These are phyloP conservation scores for Durusdinium trenchii DNA, from an alignment of 73 alveolate species.

Conservation along the genomic window DNA sequence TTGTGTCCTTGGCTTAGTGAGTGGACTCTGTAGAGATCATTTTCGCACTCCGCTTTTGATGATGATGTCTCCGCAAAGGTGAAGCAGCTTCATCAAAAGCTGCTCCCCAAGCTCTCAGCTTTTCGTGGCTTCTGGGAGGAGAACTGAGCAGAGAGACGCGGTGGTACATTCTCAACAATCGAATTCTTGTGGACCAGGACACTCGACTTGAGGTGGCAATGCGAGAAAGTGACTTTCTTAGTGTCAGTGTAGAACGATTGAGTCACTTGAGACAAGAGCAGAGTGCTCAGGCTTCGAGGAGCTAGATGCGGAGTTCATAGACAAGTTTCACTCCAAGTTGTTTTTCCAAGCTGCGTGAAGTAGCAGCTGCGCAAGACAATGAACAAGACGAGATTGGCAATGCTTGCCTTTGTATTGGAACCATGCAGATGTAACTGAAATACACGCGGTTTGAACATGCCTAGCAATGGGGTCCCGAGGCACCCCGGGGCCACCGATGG, in stretches of 20 bases:
- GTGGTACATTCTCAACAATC: not conserved
- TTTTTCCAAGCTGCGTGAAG: no score
- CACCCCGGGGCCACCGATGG: conserved; percentile 85
- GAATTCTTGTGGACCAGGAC: not conserved
- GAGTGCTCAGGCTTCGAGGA: conserved; percentile 67
- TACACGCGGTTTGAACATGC: no score
- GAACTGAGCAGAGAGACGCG: not conserved
- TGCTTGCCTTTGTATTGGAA: no score
- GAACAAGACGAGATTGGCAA: no score
- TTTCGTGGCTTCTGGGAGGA: conserved; percentile 95
- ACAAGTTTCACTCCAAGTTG: conserved; percentile 30
- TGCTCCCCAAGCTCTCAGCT: conserved; percentile 93
- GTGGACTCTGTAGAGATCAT: not conserved
- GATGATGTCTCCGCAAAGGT: not conserved
- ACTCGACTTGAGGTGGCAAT: conserved; percentile 78
- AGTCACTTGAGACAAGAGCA: not conserved
- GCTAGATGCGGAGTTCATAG: conserved; percentile 81
- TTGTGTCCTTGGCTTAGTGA: conserved; percentile 31
- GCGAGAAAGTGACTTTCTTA: conserved; percentile 36
- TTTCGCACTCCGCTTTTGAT: not conserved
- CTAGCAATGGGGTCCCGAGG: not conserved
- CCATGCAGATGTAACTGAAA: no score
- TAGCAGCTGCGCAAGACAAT: no score
- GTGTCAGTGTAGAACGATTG: not conserved
- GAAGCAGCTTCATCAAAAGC: conserved; percentile 91